A percentile compares a stretch with the other conserved stretches of the same genome.
These are phyloP conservation scores for Brasenia schreberi DNA, from an alignment of 164 flowering plant species.

Conservation along the genomic window DNA sequence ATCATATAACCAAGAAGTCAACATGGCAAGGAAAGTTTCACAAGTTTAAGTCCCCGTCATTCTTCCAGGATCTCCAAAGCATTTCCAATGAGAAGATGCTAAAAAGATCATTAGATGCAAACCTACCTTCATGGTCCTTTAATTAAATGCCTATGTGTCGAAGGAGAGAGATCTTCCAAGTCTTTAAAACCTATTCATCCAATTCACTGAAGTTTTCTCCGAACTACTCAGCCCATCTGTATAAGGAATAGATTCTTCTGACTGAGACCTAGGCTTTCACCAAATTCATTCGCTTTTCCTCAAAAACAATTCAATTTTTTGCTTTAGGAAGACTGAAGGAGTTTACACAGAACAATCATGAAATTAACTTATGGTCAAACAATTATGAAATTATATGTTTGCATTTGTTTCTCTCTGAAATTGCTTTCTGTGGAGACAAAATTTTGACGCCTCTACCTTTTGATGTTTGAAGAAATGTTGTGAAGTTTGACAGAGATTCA, in stretches of 20 bases:
- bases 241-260: background rate
- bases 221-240: background rate
- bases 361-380: background rate
- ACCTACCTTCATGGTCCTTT: background rate
- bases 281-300: background rate
- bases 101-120: background rate
- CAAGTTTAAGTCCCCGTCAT: background rate
- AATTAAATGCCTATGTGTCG: background rate
- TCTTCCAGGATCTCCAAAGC: background rate
- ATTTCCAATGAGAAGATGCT: background rate
- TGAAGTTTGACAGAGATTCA: background rate
- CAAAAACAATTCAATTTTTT: background rate
- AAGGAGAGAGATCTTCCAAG: background rate
- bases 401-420: background rate
- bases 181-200: background rate
- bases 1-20: background rate
- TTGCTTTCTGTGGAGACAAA: background rate
- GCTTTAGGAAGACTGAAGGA: background rate
- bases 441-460: background rate
- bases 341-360: background rate
- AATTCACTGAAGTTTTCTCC: background rate
- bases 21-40: background rate
- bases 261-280: background rate
- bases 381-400: background rate
- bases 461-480: background rate